phyloP scores from a whole-genome alignment of 78 protist genomes.

The Speleostelium caveatum region DNA sequence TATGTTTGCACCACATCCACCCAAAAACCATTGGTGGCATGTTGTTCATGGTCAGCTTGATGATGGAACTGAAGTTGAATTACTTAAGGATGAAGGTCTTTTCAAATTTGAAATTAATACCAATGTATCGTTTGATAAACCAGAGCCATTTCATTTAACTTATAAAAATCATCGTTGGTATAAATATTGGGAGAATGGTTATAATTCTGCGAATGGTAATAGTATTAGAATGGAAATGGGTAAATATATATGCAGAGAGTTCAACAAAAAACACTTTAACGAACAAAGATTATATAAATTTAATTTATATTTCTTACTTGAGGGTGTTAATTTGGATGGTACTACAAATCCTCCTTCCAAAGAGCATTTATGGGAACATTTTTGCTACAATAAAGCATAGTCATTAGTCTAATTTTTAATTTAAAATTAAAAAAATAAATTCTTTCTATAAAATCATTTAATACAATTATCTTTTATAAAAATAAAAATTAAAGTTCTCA shows the following conservation, averaged over 20 bases:
- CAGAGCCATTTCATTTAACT: slow-evolving; percentile 44
- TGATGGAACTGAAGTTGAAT: slow-evolving; percentile 62
- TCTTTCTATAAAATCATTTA: too few relatives aligned
- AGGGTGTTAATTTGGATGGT: slow-evolving; percentile 13
- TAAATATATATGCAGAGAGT: slow-evolving; percentile 40
- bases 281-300: slow-evolving; percentile 7
- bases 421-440: too few relatives aligned
- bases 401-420: too few relatives aligned
- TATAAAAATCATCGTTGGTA: slow-evolving; percentile 82
- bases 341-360: too few relatives aligned
- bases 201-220: slow-evolving; percentile 3
- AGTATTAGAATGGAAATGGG: slow-evolving; percentile 32
- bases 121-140: slow-evolving; percentile 54
- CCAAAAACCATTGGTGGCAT: slow-evolving; percentile 76
- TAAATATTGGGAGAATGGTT: slow-evolving; percentile 81
- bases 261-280: neutral
- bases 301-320: slow-evolving; percentile 10
- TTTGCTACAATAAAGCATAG: too few relatives aligned
- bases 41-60: slow-evolving; percentile 57
- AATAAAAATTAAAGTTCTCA: too few relatives aligned
- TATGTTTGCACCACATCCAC: slow-evolving; percentile 50
- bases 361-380: too few relatives aligned
- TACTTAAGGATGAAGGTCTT: slow-evolving; percentile 61
- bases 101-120: slow-evolving; percentile 31
- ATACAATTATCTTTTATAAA: too few relatives aligned